phyloP scores from a whole-genome alignment of 139 green algal genomes.

The Chlorella sp. region DNA sequence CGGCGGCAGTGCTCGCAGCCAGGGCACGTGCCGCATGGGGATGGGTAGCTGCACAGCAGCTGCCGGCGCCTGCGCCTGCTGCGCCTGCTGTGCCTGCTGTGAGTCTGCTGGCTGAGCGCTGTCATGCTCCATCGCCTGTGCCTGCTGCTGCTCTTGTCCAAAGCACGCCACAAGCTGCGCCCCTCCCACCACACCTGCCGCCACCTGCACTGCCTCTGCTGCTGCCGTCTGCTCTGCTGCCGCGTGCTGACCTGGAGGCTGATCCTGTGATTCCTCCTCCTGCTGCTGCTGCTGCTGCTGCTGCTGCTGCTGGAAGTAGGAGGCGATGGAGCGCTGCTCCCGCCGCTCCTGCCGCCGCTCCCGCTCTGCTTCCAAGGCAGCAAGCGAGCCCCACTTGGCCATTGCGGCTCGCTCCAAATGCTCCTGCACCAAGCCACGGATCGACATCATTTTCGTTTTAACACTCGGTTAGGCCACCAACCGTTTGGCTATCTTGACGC shows the following conservation, averaged over 20 bases:
- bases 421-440: neutral
- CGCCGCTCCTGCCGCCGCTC: slow-evolving; percentile 15
- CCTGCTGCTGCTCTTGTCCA: neutral
- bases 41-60: neutral
- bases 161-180: neutral
- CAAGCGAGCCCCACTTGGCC: neutral
- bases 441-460: neutral
- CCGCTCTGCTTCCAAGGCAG: slow-evolving; percentile 7
- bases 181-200: no score
- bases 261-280: neutral
- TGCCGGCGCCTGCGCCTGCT: neutral
- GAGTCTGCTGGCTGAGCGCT: neutral
- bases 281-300: neutral
- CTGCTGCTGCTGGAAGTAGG: slow-evolving; percentile 7
- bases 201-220: neutral
- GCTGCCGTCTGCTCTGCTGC: neutral
- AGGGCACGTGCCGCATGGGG: neutral
- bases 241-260: neutral
- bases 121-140: neutral
- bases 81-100: neutral
- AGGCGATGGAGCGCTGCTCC: slow-evolving; percentile 24
- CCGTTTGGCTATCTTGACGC: neutral
- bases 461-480: no score
- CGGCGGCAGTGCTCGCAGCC: slow-evolving; percentile 16
- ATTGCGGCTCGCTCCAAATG: neutral